phyloP scores from a whole-genome alignment of 208 protist species.

The Acanthamoeba royreba region DNA sequence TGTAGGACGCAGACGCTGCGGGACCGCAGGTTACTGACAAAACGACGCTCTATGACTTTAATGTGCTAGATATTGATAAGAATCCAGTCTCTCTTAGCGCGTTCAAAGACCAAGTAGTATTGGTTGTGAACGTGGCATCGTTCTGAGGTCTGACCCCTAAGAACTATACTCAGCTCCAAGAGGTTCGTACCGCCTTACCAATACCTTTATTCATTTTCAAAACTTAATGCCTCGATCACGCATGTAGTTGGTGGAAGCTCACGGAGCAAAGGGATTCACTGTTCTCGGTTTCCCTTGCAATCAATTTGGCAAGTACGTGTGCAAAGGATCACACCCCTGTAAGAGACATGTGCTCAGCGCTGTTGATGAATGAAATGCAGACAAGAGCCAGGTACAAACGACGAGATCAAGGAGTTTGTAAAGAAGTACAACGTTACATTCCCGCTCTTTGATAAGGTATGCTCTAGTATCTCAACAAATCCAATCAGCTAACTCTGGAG shows the following conservation, averaged over 20 bases:
- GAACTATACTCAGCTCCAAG: conserved; percentile 43
- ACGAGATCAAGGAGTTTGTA: conserved; percentile 45
- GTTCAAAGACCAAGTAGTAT: neutral
- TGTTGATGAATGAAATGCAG: neutral
- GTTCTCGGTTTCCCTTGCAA: conserved; percentile 23
- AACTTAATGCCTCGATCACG: neutral
- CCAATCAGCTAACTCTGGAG: neutral
- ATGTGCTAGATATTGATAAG: neutral
- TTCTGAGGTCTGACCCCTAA: conserved; percentile 32
- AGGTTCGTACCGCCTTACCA: neutral
- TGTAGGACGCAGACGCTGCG: neutral
- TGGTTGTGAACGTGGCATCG: conserved; percentile 51
- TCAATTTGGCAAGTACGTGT: conserved; percentile 30
- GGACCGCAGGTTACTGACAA: neutral
- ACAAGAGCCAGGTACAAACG: conserved; percentile 47
- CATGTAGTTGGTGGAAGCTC: neutral
- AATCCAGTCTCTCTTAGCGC: neutral
- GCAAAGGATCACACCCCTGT: neutral
- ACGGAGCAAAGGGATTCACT: neutral
- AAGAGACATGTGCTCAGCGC: neutral
- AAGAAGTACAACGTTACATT: conserved; percentile 12
- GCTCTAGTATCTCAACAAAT: no score
- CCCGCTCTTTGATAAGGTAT: conserved; percentile 28
- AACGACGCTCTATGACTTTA: conserved; percentile 9
- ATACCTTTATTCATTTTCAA: neutral